Evolutionary conservation across 805 yeast species (phyloP).

Genomic region (Blastobotrys terrestris): DNA sequence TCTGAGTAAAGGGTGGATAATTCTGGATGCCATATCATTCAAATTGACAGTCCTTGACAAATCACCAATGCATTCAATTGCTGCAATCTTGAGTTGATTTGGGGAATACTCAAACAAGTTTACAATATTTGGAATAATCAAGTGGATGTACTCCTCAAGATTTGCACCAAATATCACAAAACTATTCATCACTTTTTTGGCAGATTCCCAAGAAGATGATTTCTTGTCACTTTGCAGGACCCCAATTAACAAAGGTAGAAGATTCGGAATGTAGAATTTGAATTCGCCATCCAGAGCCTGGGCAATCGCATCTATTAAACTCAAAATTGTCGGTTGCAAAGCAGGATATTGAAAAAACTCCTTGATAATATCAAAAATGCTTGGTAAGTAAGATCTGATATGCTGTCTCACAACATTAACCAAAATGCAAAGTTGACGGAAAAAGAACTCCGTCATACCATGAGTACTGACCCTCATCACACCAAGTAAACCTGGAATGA

Average conservation of each 20-base stretch:
- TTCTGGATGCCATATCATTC: constrained; percentile 83
- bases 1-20: constrained; percentile 78
- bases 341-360: constrained; percentile 62
- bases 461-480: constrained; percentile 74
- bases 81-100: constrained; percentile 53
- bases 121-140: constrained; percentile 81
- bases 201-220: constrained; percentile 49
- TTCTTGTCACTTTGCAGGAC: constrained; percentile 59
- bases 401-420: constrained; percentile 83
- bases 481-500: constrained; percentile 77
- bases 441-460: constrained; percentile 76
- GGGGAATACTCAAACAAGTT: constrained; percentile 70
- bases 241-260: constrained; percentile 68
- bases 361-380: constrained; percentile 65
- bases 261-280: constrained; percentile 70
- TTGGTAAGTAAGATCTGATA: constrained; percentile 72
- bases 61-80: constrained; percentile 79
- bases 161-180: constrained; percentile 82
- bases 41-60: constrained; percentile 65
- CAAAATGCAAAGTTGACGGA: constrained; percentile 78
- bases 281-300: constrained; percentile 88
- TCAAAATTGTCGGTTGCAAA: constrained; percentile 72
- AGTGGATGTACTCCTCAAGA: constrained; percentile 81
- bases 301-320: constrained; percentile 76
- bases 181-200: constrained; percentile 71